Percentiles rank a stretch among this genome's conserved stretches.
These are phyloP conservation scores for Schrenkiella parvula DNA, from an alignment of 345 rosid species.

Conservation along the genomic window DNA sequence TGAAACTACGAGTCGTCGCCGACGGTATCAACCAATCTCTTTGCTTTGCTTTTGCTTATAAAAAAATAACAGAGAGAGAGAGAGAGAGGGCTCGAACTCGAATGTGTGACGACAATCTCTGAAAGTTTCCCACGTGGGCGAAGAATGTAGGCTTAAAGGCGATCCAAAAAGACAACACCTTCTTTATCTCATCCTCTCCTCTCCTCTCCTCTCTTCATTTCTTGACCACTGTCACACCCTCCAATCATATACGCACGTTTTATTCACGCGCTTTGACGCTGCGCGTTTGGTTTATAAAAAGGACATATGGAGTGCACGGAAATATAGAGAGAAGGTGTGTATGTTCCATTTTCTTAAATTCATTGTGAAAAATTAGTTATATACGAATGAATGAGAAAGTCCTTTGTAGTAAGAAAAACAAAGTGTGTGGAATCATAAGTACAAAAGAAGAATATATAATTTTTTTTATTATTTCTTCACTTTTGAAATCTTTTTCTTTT, in stretches of 20 bases:
- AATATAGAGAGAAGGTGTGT: constrained; percentile 1
- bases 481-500: too few relatives aligned
- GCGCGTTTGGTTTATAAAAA: neutral
- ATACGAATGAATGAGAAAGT: neutral
- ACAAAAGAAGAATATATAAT: neutral
- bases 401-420: neutral
- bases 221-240: too few relatives aligned
- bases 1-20: constrained; percentile 9
- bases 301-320: constrained; percentile 30
- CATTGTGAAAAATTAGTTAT: neutral
- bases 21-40: too few relatives aligned
- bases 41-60: too few relatives aligned
- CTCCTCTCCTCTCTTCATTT: neutral
- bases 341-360: too few relatives aligned
- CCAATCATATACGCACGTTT: constrained; percentile 19
- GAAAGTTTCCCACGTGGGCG: constrained; percentile 13
- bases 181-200: neutral
- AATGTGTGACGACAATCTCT: constrained; percentile 16
- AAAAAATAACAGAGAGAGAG: too few relatives aligned
- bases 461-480: too few relatives aligned
- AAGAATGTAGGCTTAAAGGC: constrained; percentile 17
- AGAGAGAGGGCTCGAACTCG: too few relatives aligned
- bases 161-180: neutral
- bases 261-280: neutral
- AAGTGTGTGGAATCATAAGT: constrained; percentile 5